Evolutionary conservation across 495 filamentous ascomycete species (phyloP).

Genomic region (Penicillium chermesinum): DNA sequence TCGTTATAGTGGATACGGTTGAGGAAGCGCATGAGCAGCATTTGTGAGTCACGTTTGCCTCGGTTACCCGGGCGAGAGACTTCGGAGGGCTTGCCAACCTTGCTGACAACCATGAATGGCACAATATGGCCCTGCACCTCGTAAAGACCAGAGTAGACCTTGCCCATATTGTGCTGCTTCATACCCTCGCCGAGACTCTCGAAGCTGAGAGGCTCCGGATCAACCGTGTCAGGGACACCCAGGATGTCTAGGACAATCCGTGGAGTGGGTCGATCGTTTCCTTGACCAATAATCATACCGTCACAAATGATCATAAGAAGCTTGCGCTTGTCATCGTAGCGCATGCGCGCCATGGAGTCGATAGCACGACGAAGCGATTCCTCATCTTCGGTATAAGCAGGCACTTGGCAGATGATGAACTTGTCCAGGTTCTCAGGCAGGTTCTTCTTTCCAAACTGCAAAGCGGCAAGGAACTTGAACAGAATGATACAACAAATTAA

Average conservation of each 20-base stretch:
- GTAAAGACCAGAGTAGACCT: constrained; percentile 95
- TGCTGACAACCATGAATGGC: constrained; percentile 93
- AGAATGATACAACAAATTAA: constrained; percentile 74
- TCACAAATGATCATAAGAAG: constrained; percentile 27
- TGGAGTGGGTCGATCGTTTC: constrained; percentile 93
- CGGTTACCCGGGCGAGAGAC: constrained; percentile 95
- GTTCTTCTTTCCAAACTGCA: constrained; percentile 90
- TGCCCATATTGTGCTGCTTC: constrained; percentile 99
- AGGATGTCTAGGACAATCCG: constrained; percentile 96
- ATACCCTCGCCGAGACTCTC: constrained; percentile 93
- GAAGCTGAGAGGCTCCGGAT: constrained; percentile 97
- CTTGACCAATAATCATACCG: constrained; percentile 95
- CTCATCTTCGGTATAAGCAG: constrained; percentile 97
- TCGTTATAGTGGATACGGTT: constrained; percentile 97
- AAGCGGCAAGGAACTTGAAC: constrained; percentile 94
- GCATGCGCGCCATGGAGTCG: constrained; percentile 92
- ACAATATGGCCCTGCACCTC: constrained; percentile 98
- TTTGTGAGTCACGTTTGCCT: constrained; percentile 98
- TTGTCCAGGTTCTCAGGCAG: constrained; percentile 95
- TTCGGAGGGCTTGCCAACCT: constrained; percentile 95
- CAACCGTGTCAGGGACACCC: constrained; percentile 85
- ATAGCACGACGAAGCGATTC: constrained; percentile 94
- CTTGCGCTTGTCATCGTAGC: constrained; percentile 82
- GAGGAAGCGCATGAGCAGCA: constrained; percentile 96
- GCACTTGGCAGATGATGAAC: constrained; percentile 96